Evolutionary conservation across 345 rosid species (phyloP), one percentile per base, ranked within the genome.

Genomic region (Eucalyptus polybractea): DNA sequence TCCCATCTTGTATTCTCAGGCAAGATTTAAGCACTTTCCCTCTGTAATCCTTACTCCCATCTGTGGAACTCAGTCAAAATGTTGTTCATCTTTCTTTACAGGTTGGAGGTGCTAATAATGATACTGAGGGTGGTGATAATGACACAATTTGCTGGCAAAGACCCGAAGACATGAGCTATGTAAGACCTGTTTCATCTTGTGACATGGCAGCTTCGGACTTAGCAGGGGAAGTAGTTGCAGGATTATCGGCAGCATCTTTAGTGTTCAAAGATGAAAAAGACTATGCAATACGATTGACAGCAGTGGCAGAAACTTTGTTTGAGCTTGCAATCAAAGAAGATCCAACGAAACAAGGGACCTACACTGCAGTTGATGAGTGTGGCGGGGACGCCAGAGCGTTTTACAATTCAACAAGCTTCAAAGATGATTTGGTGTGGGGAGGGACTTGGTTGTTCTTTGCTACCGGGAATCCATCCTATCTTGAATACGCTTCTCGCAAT

Each of bases 71-170:
- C 83, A 72, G 83, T 72, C 83, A 21, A 72, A 72, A 72, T 72
- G 45, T 10, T 37, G 83, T 3, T 37, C 83, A 72, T 72, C 83
- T 72, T 72, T 72, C 83, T 37, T 72, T 10, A 21, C 86, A 95
- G 97, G 96, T 95, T 65, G 96, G 97, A 88, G 90, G 91, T 88
- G 67, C 89, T 37, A 60, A 87, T 13, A 91, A 90, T 87, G 91
- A 88, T 33, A 90, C 92, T 4, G 27, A 76, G n/a, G 90, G 72
- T 7, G 87, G 47, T 13, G 85, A 90, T 44, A 92, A 89, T 53
- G 95, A 95, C 80, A 87, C 90, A 45, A 94, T 51, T 87, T 95
- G 96, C 91, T 95, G 96, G 97, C 94, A 93, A 89, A 95, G 95
- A 87, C 96, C 97, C 14, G 97, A 95, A 88, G 95, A 95, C 89